phyloP scores from a whole-genome alignment of 1,139 yeast species.

The Candida sojae region DNA sequence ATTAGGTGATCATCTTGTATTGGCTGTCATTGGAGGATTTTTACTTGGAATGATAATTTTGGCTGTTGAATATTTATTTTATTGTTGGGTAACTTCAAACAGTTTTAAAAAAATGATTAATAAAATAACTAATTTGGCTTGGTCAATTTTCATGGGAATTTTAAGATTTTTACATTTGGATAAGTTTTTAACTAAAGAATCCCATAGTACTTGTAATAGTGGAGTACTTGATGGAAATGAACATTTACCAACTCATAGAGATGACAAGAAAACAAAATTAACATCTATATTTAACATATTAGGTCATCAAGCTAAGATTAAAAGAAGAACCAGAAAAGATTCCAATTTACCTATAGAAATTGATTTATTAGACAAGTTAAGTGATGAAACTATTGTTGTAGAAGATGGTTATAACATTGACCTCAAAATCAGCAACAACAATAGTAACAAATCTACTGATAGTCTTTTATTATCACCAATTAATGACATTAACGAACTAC shows the following conservation, averaged over 20 bases:
- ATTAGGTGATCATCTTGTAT: slow-evolving; percentile 67
- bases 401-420: neutral
- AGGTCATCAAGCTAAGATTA: slow-evolving; percentile 13
- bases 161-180: slow-evolving; percentile 16
- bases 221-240: neutral
- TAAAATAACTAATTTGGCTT: slow-evolving; percentile 9
- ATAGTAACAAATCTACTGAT: slow-evolving; percentile 1
- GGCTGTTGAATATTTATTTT: slow-evolving; percentile 63
- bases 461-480: slow-evolving; percentile 2
- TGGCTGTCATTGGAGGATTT: slow-evolving; percentile 71
- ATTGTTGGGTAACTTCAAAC: slow-evolving; percentile 42
- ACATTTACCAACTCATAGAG: slow-evolving; percentile 9
- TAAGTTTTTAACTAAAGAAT: slow-evolving; percentile 8
- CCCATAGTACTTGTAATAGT: slow-evolving; percentile 1
- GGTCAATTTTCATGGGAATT: slow-evolving; percentile 5
- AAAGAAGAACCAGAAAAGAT: slow-evolving; percentile 55
- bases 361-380: slow-evolving; percentile 13
- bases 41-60: slow-evolving; percentile 57
- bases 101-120: slow-evolving; percentile 28
- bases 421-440: neutral
- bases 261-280: slow-evolving; percentile 3
- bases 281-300: slow-evolving; percentile 1
- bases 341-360: slow-evolving; percentile 42
- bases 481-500: slow-evolving; percentile 2
- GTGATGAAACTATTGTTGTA: slow-evolving; percentile 5